Evolutionary conservation across 805 yeast genomes (phyloP).

Genomic region (Candida morakotiae): DNA sequence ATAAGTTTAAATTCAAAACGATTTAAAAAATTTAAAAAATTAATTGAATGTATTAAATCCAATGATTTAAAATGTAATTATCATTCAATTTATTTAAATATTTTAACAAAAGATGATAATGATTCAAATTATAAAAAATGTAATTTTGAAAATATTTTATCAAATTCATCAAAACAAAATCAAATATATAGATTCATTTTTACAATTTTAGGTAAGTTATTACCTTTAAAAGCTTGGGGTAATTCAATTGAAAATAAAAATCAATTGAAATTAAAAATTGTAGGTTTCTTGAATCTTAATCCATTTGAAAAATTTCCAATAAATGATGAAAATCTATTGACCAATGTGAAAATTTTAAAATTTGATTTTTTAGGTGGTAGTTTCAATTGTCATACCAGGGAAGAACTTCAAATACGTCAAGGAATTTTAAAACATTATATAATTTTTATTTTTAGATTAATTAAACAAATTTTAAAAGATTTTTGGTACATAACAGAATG

Average conservation of each 20-base stretch:
- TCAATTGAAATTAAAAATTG: slow-evolving; percentile 30
- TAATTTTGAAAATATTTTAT: slow-evolving; percentile 21
- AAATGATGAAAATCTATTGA: slow-evolving; percentile 26
- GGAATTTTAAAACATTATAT: slow-evolving; percentile 39
- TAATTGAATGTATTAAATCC: slow-evolving; percentile 13
- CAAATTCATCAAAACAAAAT: slow-evolving; percentile 23
- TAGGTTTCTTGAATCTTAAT: slow-evolving; percentile 32
- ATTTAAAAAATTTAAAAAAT: slow-evolving; percentile 2
- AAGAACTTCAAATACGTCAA: slow-evolving; percentile 38
- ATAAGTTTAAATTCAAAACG: slow-evolving; percentile 4
- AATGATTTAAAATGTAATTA: slow-evolving; percentile 36
- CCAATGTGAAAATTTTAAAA: slow-evolving; percentile 36
- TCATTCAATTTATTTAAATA: slow-evolving; percentile 33
- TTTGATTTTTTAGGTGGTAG: slow-evolving; percentile 54
- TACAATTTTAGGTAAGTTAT: slow-evolving; percentile 40
- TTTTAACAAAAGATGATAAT: slow-evolving; percentile 9
- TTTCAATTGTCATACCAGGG: slow-evolving; percentile 24
- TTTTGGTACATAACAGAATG: slow-evolving; percentile 73
- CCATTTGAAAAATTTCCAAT: slow-evolving; percentile 31
- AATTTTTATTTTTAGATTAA: slow-evolving; percentile 51
- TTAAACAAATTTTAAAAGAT: slow-evolving; percentile 43
- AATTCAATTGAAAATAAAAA: slow-evolving; percentile 41
- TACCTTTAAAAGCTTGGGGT: slow-evolving; percentile 56
- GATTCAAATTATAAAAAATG: too few species aligned
- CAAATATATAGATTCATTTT: slow-evolving; percentile 41